Evolutionary conservation across 345 rosid species (phyloP).

Genomic region (Eucalyptus cloeziana): DNA sequence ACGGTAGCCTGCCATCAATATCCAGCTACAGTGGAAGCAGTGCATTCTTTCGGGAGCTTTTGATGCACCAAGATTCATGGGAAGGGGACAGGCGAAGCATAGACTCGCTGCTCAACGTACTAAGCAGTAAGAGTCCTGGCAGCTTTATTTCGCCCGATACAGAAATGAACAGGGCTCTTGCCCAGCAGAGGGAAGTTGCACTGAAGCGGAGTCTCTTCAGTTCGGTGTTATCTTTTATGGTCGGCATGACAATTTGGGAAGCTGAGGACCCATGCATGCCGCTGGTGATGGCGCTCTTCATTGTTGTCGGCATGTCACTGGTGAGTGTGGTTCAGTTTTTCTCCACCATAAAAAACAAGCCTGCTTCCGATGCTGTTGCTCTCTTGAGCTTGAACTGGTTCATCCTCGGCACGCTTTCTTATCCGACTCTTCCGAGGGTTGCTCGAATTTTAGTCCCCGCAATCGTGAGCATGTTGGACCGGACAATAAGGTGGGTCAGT

Average conservation of each 20-base stretch:
- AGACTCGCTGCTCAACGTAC: neutral
- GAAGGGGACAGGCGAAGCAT: conserved; percentile 3
- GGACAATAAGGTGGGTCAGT: conserved; percentile 9
- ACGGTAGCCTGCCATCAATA: neutral
- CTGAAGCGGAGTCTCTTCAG: conserved; percentile 52
- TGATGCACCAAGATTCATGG: conserved; percentile 3
- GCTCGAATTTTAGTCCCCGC: conserved; percentile 21
- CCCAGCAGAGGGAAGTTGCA: conserved; percentile 33
- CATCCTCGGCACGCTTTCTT: conserved; percentile 64
- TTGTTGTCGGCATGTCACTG: conserved; percentile 65
- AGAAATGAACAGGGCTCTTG: conserved; percentile 3
- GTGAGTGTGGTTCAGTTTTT: conserved; percentile 56
- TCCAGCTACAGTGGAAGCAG: conserved; percentile 2
- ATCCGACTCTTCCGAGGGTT: conserved; percentile 49
- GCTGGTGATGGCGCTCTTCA: conserved; percentile 65
- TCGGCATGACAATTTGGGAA: conserved; percentile 54
- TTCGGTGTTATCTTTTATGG: conserved; percentile 43
- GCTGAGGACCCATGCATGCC: conserved; percentile 63
- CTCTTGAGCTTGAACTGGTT: conserved; percentile 82
- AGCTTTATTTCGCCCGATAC: conserved; percentile 4
- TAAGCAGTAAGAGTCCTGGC: neutral
- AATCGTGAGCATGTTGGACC: neutral
- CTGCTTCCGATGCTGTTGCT: conserved; percentile 71
- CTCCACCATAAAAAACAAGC: conserved; percentile 50
- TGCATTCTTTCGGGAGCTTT: neutral